Base-by-base conservation (phyloP, 345 rosid species). In the Kernera saxatilis region DNA sequence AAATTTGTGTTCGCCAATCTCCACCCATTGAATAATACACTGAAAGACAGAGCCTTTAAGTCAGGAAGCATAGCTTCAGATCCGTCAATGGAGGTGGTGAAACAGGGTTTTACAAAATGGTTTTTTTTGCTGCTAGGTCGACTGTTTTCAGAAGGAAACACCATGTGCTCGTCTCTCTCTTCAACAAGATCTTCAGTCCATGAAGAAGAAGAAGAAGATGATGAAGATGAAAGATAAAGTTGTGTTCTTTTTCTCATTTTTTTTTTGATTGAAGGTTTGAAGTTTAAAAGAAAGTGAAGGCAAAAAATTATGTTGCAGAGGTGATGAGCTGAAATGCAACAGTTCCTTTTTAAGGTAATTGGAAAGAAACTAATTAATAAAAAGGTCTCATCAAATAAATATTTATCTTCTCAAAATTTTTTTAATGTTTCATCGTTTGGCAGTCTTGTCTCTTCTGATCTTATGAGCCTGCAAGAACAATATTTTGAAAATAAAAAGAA, bases 131-230 rank as follows among this genome's bases (percentile, higher is more conserved):
- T 32, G n/a, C 55, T 49, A 19, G 77, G 78, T 13, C 8, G 12
- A 14, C 39, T 53, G 30, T 60, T 81, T 9, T 53, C 71, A 41
- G 13, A 44, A 0, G 76, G 53, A 12, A 74, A 51, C 27, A 75
- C 69, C 80, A 77, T 74, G 35, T 56, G 14, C 4, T 56, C 78
- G 22, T 69, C 78, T 69, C 83, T 81, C 46, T 75, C 78, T 66
- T 80, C 45, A 36, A 13, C 26, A 7, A 3, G 19, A 35, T 61
- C 49, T n/a, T 40, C 32, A 10, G 3, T 5, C 2, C n/a, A 2
- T 33, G 65, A 14, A 26, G 57, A 25, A 50, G 55, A 50, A 50
- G 66, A 60, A 39, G 66, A 9, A 26, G 57, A 25, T 23, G 55
- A 50, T 23, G 66, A 60, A 39, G 66, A 9, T 18, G 13, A 11